Conservation (phyloP, 306 rosid genomes). For the Rosa persica region DNA sequence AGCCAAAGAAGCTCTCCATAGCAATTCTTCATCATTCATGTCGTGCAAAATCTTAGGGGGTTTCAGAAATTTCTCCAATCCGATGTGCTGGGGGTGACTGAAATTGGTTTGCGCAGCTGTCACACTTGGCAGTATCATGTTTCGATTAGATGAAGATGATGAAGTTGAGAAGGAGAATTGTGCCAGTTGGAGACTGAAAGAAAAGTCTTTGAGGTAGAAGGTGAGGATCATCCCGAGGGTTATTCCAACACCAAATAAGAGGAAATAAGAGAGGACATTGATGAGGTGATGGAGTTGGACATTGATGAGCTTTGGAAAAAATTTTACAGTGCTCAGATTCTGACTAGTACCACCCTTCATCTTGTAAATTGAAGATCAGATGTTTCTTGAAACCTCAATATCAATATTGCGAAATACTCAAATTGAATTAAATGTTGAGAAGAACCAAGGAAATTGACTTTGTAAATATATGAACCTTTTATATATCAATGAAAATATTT, state of each 20-base stretch:
- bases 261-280: slow-evolving; percentile 37
- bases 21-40: slow-evolving; percentile 66
- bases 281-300: slow-evolving; percentile 44
- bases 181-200: slow-evolving; percentile 52
- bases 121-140: slow-evolving; percentile 5
- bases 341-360: slow-evolving; percentile 5
- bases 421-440: not conserved
- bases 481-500: not conserved
- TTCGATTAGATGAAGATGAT: slow-evolving; percentile 24
- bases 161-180: slow-evolving; percentile 46
- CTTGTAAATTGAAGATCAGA: not conserved
- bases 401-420: not conserved
- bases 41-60: slow-evolving; percentile 53
- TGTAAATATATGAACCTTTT: not conserved
- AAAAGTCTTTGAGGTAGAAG: slow-evolving; percentile 42
- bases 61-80: slow-evolving; percentile 49
- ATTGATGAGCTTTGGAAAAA: slow-evolving; percentile 43
- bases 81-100: slow-evolving; percentile 28
- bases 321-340: slow-evolving; percentile 31
- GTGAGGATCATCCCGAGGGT: slow-evolving; percentile 56
- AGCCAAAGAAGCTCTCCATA: slow-evolving; percentile 84
- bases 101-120: not conserved
- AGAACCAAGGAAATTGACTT: not conserved
- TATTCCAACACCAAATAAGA: slow-evolving; percentile 57
- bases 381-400: not conserved